A percentile compares a stretch with the other conserved stretches of the same genome.
Evolutionary conservation across 2,329 filamentous ascomycete species (phyloP).

Genomic region (Penicillium glabrum): DNA sequence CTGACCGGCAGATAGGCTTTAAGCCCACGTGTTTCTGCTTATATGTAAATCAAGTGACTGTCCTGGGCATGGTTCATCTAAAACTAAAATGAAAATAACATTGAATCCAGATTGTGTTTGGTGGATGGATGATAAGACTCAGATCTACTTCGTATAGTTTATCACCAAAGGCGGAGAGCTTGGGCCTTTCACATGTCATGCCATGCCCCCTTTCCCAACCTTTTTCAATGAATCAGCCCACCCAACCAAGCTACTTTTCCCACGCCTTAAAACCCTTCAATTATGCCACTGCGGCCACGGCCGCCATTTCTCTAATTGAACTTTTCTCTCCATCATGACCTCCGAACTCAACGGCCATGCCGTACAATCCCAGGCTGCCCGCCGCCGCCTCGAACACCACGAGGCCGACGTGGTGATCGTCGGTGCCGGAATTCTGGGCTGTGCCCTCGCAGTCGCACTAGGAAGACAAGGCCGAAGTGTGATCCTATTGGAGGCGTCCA

Average conservation of each 20-base stretch:
- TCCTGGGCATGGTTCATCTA: too few relatives aligned
- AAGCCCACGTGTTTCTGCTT: too few relatives aligned
- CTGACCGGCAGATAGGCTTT: too few relatives aligned
- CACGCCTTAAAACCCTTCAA: slow-evolving; percentile 23
- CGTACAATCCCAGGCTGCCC: slow-evolving; percentile 34
- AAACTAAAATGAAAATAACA: too few relatives aligned
- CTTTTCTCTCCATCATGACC: slow-evolving; percentile 25
- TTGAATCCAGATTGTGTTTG: too few relatives aligned
- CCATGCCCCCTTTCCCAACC: slow-evolving; percentile 24
- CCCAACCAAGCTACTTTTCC: neutral
- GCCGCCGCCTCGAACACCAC: slow-evolving; percentile 56
- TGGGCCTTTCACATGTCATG: slow-evolving; percentile 34
- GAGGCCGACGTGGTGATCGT: slow-evolving; percentile 84
- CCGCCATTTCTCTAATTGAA: slow-evolving; percentile 11
- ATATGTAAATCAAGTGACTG: too few relatives aligned
- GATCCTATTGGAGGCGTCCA: slow-evolving; percentile 79
- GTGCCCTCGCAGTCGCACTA: slow-evolving; percentile 78
- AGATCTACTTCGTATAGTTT: slow-evolving; percentile 1
- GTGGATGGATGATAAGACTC: neutral
- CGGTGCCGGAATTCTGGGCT: slow-evolving; percentile 87
- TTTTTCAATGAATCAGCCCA: slow-evolving; percentile 22
- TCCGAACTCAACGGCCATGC: slow-evolving; percentile 27
- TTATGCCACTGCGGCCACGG: slow-evolving; percentile 15
- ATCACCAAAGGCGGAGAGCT: slow-evolving; percentile 4
- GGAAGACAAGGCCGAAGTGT: slow-evolving; percentile 89